Evolutionary conservation across 2,329 filamentous ascomycete species (phyloP).

Genomic region (Cladobotryum protrusum): DNA sequence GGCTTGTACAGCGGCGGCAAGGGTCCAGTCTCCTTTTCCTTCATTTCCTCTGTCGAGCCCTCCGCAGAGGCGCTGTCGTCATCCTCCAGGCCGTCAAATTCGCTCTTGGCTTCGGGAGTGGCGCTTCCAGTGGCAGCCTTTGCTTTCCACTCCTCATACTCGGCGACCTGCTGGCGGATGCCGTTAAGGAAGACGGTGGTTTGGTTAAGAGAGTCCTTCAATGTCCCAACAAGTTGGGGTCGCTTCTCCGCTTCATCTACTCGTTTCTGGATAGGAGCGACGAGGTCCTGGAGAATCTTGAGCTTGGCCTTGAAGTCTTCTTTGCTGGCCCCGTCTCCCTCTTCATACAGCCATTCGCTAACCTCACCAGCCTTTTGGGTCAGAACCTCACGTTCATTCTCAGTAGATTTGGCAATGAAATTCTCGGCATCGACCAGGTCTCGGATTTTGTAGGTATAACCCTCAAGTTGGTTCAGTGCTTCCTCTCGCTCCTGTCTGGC

Average conservation of each 20-base stretch:
- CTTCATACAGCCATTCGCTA: conserved; percentile 88
- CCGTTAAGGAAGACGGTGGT: conserved; percentile 63
- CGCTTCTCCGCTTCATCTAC: conserved; percentile 66
- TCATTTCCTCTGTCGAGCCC: conserved; percentile 38
- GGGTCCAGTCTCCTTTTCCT: conserved; percentile 40
- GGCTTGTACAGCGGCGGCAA: conserved; percentile 63
- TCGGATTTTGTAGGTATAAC: conserved; percentile 81
- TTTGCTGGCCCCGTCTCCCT: conserved; percentile 65
- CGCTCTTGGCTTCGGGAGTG: conserved; percentile 44
- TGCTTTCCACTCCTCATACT: conserved; percentile 54
- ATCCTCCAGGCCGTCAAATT: conserved; percentile 74
- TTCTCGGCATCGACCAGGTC: conserved; percentile 73
- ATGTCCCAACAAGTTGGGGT: conserved; percentile 58
- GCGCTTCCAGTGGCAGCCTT: conserved; percentile 34
- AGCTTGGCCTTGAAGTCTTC: conserved; percentile 71
- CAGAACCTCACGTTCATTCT: conserved; percentile 59
- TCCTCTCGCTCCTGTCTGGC: conserved; percentile 69
- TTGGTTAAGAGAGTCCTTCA: conserved; percentile 66
- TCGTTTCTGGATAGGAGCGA: conserved; percentile 69
- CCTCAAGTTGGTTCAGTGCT: conserved; percentile 88
- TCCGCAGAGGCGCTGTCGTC: conserved; percentile 44
- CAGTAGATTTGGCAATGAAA: conserved; percentile 67
- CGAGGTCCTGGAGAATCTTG: conserved; percentile 67
- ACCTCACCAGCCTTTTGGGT: conserved; percentile 60
- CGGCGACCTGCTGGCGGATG: conserved; percentile 63